A percentile compares a stretch with the other conserved stretches of the same genome.
phyloP scores from a whole-genome alignment of 257 asterid species.

The Schizonepeta tenuifolia region DNA sequence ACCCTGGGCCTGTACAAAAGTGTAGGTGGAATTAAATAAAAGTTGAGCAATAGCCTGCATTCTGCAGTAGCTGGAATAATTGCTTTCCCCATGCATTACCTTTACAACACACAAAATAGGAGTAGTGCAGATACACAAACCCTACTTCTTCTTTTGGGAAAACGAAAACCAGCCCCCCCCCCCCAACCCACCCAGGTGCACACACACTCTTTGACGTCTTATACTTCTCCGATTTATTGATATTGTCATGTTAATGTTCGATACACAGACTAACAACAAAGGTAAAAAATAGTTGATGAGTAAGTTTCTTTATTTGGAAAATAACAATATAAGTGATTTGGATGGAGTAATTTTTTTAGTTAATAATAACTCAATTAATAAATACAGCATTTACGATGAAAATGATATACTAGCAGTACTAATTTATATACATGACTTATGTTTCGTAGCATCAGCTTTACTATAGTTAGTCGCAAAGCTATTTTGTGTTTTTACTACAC shows the following conservation, averaged over 20 bases:
- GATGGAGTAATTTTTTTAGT: not conserved
- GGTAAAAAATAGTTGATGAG: too few species aligned
- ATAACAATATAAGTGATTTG: too few species aligned
- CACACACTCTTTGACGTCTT: not conserved
- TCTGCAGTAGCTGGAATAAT: slow-evolving; percentile 34
- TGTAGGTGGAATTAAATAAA: slow-evolving; percentile 12
- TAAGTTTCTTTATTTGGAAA: too few species aligned
- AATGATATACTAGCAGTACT: not conserved
- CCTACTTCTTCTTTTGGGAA: slow-evolving; percentile 25
- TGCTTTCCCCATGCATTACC: slow-evolving; percentile 35
- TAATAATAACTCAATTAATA: not conserved
- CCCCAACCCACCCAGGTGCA: not conserved
- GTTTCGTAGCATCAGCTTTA: slow-evolving; percentile 32
- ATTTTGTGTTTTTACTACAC: slow-evolving; percentile 9
- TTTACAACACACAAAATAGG: slow-evolving; percentile 25
- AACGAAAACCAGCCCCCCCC: not conserved
- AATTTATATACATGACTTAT: not conserved
- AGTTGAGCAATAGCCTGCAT: slow-evolving; percentile 7
- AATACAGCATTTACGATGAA: slow-evolving; percentile 19
- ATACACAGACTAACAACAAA: too few species aligned
- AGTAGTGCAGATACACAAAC: not conserved
- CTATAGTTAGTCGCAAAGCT: not conserved
- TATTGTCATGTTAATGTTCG: too few species aligned
- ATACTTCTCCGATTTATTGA: too few species aligned
- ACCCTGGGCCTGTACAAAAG: not conserved